Evolutionary conservation across 1,139 yeast genomes (phyloP).

Genomic region (Hyphopichia khmerensis): DNA sequence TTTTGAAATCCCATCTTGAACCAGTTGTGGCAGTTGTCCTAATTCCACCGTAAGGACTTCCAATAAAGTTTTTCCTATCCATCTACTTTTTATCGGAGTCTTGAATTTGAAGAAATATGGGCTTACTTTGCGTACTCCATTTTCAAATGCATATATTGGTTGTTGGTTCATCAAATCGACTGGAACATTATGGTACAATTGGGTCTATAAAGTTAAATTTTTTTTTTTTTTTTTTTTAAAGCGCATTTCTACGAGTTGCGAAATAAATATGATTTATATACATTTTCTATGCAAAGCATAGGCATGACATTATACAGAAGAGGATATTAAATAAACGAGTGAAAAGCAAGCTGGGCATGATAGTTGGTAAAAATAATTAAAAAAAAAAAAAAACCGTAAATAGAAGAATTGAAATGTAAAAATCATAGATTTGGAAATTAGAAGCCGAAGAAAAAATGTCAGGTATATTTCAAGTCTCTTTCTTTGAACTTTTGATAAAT

Average conservation of each 20-base stretch:
- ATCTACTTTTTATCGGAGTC: conserved; percentile 48
- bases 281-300: not conserved
- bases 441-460: not conserved
- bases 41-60: conserved; percentile 47
- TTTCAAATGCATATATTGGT: conserved; percentile 22
- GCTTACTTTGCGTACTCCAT: conserved; percentile 43
- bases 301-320: not conserved
- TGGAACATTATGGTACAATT: too few species aligned
- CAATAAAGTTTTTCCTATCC: conserved; percentile 44
- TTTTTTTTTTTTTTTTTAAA: too few species aligned
- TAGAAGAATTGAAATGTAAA: not conserved
- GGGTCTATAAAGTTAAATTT: too few species aligned
- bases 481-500: too few species aligned
- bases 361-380: not conserved
- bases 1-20: conserved; percentile 24
- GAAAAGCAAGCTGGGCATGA: not conserved
- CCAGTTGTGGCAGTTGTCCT: conserved; percentile 29
- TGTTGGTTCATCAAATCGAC: not conserved
- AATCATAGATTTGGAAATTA: not conserved
- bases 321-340: not conserved
- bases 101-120: conserved; percentile 44
- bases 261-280: not conserved
- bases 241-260: not conserved
- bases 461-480: not conserved
- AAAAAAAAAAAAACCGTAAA: not conserved